Evolutionary conservation across 192 early-diverging fungal genomes (phyloP), one percentile per base, ranked within the genome.

Genomic region (Entomortierella chlamydospora): DNA sequence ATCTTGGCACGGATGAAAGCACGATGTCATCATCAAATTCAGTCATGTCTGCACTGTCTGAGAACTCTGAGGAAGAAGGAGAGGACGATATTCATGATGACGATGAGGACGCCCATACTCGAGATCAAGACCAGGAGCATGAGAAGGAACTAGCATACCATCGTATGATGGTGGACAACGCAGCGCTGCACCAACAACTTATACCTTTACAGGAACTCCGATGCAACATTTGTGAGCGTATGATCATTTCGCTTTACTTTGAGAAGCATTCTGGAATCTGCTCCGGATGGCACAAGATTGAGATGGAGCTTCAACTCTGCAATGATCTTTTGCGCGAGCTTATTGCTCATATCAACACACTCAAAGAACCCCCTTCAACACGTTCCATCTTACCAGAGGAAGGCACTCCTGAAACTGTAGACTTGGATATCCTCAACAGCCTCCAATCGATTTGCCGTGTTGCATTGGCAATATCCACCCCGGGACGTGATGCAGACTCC

Each of bases 141-240:
- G 28, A 54, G 0, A 33, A 50, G 31, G 67, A 70, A 23, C 9
- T 39, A 8, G 26, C 45, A n/a, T 55, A 55, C 23, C 64, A 71
- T 23, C 39, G 49, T 20, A 41, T 61, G 58, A 22, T 39, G 33
- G 49, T 41, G 20, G 82, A 81, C 33, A 57, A 56, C 12, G 57
- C 57, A 2, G 49, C 56, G 18, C 25, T 77, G 17, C 73, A 63
- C 30, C 53, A 57, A 41, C 73, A 69, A 25, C 45, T 78, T n/a
- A 43, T 83, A 2, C 64, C 64, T 25, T 55, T 86, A 2, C 76
- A 81, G 55, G 84, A 87, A 9, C 89, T 90, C 0, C 83, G 94
- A 4, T 96, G 95, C 70, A 87, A 90, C 52, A 89, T 96, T 28
- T 96, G 95, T 60, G 95, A 96, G 63, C 81, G 89, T 43, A 85